A percentile compares a stretch with the other conserved stretches of the same genome.
Evolutionary conservation across 1,139 yeast species (phyloP).

Genomic region (Yamadazyma triangularis): DNA sequence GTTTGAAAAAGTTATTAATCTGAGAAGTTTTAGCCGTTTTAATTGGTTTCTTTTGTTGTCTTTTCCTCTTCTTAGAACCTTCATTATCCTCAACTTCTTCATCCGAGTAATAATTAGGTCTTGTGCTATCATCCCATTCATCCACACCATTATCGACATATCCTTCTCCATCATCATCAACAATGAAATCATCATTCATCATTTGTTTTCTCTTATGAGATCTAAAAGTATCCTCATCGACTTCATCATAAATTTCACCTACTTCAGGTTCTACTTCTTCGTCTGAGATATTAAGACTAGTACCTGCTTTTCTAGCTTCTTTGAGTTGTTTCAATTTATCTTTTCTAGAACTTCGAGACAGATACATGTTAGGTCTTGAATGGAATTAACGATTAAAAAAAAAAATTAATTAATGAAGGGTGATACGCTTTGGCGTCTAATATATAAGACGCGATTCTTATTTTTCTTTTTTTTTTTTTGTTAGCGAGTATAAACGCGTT

Average conservation of each 20-base stretch:
- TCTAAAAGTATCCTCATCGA: conserved; percentile 76
- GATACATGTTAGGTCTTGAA: conserved; percentile 5
- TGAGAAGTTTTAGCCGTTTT: conserved; percentile 47
- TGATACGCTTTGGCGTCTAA: neutral
- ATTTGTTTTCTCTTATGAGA: conserved; percentile 75
- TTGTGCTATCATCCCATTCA: conserved; percentile 67
- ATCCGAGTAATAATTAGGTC: conserved; percentile 51
- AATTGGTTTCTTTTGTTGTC: conserved; percentile 29
- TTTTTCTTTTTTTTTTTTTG: no score
- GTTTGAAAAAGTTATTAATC: conserved; percentile 52
- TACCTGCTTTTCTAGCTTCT: conserved; percentile 38
- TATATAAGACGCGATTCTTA: neutral
- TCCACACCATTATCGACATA: conserved; percentile 91
- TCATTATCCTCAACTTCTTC: conserved; percentile 35
- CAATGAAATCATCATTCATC: conserved; percentile 87
- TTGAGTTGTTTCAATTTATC: conserved; percentile 37
- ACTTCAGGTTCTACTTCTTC: conserved; percentile 24
- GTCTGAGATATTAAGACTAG: conserved; percentile 16
- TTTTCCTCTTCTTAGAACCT: conserved; percentile 23
- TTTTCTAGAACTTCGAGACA: conserved; percentile 14
- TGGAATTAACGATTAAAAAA: neutral
- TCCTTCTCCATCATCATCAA: conserved; percentile 87
- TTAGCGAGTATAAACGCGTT: no score
- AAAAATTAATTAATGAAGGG: no score
- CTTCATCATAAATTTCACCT: conserved; percentile 71